Evolutionary conservation across 2,329 filamentous ascomycete species (phyloP), one percentile per base, ranked within the genome.

Genomic region (Fusarium sp.): DNA sequence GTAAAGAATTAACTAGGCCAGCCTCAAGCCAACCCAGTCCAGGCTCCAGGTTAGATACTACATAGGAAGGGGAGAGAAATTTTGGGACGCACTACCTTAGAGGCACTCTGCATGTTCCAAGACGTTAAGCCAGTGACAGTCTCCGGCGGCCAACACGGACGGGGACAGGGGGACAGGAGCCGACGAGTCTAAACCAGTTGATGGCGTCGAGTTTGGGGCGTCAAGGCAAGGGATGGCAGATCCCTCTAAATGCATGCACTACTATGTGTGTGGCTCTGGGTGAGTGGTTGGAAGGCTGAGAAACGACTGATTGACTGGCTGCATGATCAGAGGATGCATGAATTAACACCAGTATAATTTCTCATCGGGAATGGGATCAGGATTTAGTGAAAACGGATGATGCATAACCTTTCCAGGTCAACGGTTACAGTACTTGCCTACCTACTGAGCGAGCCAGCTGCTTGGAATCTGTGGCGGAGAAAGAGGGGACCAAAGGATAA

Each of bases 161-260:
- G 45, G 58, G 56, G 64, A 47, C 67, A 72, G 47, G 66, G 67
- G 62, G 49, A 11, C 43, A 70, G 50, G 59, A 72, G 52, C 72
- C 68, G 70, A 67, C 48, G 42, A 58, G 63, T 55, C 68, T 62
- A 69, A 71, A 58, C 47, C 52, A 51, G 58, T 63, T 62, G 54
- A 64, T 55, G 52, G 66, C 63, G 68, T 68, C 37, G 40, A 66
- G 47, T 66, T 51, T 39, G 58, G 43, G 58, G 66, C 57, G 66
- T 66, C 43, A 42, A 69, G 53, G 66, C 66, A 69, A 69, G 66
- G 66, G 66, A 66, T 63, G 58, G 58, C 43, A 68, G 61, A 69
- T 58, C 49, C 61, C 56, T 64, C 45, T 41, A 51, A 51, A 63
- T 21, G 39, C 14, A 33, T 17, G 29, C 35, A 45, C 37, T 46